Base-by-base conservation (phyloP, 2,329 filamentous ascomycete genomes). In the Paracorniculantispora psalliotae region DNA sequence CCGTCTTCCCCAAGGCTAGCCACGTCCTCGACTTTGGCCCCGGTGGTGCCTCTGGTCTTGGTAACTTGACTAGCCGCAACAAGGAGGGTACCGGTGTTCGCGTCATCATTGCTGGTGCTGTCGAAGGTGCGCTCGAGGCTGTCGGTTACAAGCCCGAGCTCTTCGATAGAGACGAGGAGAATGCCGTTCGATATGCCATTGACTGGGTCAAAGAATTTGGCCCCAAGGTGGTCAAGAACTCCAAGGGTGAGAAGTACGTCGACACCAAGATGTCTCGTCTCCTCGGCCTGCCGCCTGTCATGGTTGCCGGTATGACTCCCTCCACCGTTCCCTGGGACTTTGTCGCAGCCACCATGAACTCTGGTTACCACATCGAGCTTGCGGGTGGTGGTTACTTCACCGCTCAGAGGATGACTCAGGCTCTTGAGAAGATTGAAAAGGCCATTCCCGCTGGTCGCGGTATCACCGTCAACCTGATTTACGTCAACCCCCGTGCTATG, bases 191-290 rank as follows among this genome's bases (percentile, higher is more conserved):
- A 73, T 97, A 92, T 72, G 93, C 94, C 51, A 88, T 92, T 30
- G 91, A 99, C 74, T 99, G 96, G 96, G 92, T 99, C 60, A 96
- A 96, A 75, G 92, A 97, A 73, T 92, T 94, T 71, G 92, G 93
- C 10, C 94, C 96, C n/a, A 89, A 87, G 61, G 81, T 99, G 46
- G 87, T 96, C 67, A 94, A 91, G 76, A 97, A 90, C 15, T 93
- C 92, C 12, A 86, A 85, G 59, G 94, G 94, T 21, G 84, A 92
- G 70, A 96, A 91, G 2, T 97, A 90, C 66, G 91, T 99, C 49
- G 92, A 97, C 72, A 99, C 94, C 62, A 97, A 96, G 79, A 94
- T 97, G 88, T 96, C 89, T 73, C 83, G 91, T 66, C 79, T 96
- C 21, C 79, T 96, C 19, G 92, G 92, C 66, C 79, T 94, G 4